These are phyloP conservation scores for Xylaria sp. DNA, from an alignment of 2,329 filamentous ascomycete species.

Conservation along the genomic window DNA sequence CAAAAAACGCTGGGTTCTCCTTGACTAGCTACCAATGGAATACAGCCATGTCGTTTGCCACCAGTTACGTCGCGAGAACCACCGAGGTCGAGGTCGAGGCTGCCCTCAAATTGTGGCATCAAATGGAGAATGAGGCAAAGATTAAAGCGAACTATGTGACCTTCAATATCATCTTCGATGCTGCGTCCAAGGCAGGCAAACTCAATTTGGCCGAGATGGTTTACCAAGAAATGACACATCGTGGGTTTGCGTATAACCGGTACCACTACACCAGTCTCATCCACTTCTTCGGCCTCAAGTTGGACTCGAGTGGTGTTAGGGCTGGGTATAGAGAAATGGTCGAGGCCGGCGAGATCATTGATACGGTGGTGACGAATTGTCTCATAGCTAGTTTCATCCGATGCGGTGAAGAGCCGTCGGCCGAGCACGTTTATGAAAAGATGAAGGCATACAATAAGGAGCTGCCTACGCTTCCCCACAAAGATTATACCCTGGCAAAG, in stretches of 20 bases:
- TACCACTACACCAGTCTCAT: slow-evolving; percentile 84
- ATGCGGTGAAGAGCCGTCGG: slow-evolving; percentile 76
- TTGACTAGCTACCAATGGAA: slow-evolving; percentile 79
- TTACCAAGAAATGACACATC: slow-evolving; percentile 76
- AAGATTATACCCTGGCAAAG: slow-evolving; percentile 54
- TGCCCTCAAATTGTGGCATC: slow-evolving; percentile 79
- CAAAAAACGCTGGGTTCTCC: slow-evolving; percentile 74
- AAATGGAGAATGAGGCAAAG: slow-evolving; percentile 80
- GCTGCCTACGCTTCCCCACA: slow-evolving; percentile 48
- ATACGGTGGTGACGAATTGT: slow-evolving; percentile 85
- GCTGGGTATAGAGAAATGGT: slow-evolving; percentile 83
- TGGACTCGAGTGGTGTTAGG: slow-evolving; percentile 75
- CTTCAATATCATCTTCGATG: slow-evolving; percentile 91
- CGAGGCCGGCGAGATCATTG: slow-evolving; percentile 83
- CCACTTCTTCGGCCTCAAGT: slow-evolving; percentile 78
- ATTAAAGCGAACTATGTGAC: slow-evolving; percentile 76
- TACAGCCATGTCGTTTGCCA: slow-evolving; percentile 78
- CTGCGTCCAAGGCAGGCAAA: slow-evolving; percentile 84
- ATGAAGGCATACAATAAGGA: slow-evolving; percentile 72
- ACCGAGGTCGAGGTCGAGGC: slow-evolving; percentile 67
- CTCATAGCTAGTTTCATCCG: slow-evolving; percentile 80
- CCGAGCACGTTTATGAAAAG: slow-evolving; percentile 78
- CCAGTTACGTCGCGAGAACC: slow-evolving; percentile 68
- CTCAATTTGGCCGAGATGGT: slow-evolving; percentile 84
- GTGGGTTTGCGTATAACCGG: slow-evolving; percentile 73